phyloP scores from a whole-genome alignment of 2,329 filamentous ascomycete species.

The Simplicillium aogashimaense region DNA sequence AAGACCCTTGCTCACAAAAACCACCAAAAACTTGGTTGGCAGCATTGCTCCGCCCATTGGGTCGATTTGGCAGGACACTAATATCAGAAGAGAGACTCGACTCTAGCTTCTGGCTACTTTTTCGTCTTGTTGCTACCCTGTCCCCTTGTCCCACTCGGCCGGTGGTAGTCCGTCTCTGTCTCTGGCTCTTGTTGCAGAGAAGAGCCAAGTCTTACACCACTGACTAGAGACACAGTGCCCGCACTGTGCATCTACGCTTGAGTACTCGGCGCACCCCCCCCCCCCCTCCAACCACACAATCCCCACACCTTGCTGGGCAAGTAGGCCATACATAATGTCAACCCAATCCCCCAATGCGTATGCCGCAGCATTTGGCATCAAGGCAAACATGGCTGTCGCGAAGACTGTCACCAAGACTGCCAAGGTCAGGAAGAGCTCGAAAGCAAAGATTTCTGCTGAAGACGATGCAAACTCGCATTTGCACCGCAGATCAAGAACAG shows the following conservation, averaged over 20 bases:
- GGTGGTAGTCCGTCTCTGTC: too few species aligned
- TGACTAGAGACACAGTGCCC: slow-evolving; percentile 10
- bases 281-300: slow-evolving; percentile 11
- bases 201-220: too few species aligned
- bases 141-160: too few species aligned
- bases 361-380: slow-evolving; percentile 32
- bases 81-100: too few species aligned
- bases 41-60: too few species aligned
- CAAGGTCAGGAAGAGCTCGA: slow-evolving; percentile 49
- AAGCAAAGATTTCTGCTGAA: slow-evolving; percentile 31
- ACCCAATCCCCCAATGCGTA: slow-evolving; percentile 52
- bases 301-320: slow-evolving; percentile 14
- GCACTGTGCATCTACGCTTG: background rate
- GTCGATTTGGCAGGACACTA: too few species aligned
- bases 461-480: slow-evolving; percentile 68
- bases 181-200: too few species aligned
- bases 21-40: too few species aligned
- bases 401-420: slow-evolving; percentile 49
- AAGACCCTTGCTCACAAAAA: too few species aligned
- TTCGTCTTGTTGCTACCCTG: too few species aligned
- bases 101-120: too few species aligned
- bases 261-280: background rate
- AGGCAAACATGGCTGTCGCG: slow-evolving; percentile 53
- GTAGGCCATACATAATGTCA: slow-evolving; percentile 50
- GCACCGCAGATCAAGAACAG: slow-evolving; percentile 90